phyloP scores from a whole-genome alignment of 164 flowering plant genomes.

The Vitis amurensis region DNA sequence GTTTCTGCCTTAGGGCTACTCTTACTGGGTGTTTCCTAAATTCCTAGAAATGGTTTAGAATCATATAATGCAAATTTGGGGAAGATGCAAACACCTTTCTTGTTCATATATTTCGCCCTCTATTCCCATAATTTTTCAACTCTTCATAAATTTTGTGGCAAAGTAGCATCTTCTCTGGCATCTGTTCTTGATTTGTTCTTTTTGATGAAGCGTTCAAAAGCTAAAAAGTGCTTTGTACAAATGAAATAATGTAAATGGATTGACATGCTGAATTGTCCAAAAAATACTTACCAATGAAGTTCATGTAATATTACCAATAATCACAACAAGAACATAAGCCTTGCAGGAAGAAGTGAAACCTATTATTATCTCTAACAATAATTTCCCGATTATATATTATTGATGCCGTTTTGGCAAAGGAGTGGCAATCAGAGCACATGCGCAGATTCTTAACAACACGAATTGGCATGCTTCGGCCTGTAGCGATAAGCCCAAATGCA shows the following conservation, averaged over 20 bases:
- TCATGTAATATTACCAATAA: slow-evolving; percentile 40
- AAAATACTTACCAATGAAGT: background rate
- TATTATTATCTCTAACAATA: slow-evolving; percentile 45
- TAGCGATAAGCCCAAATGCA: slow-evolving; percentile 53
- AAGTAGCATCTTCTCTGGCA: background rate
- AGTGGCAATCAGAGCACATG: slow-evolving; percentile 62
- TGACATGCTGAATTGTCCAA: background rate
- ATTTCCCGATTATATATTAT: slow-evolving; percentile 46
- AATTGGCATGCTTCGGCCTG: slow-evolving; percentile 32
- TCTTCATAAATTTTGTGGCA: background rate
- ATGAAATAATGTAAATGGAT: background rate
- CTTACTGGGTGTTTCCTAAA: background rate
- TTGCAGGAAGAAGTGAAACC: slow-evolving; percentile 51
- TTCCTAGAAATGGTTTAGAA: background rate
- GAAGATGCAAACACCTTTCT: background rate
- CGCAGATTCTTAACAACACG: slow-evolving; percentile 60
- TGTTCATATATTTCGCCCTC: background rate
- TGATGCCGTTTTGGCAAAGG: slow-evolving; percentile 52
- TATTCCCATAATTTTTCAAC: background rate
- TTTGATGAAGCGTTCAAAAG: background rate
- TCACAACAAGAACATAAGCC: slow-evolving; percentile 68
- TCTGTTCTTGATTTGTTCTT: background rate
- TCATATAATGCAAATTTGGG: background rate
- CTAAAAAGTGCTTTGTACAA: background rate
- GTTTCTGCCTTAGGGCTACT: background rate